These are phyloP conservation scores for Mycosphaerelloides madeirae DNA, from an alignment of 2,329 filamentous ascomycete genomes.

Conservation along the genomic window DNA sequence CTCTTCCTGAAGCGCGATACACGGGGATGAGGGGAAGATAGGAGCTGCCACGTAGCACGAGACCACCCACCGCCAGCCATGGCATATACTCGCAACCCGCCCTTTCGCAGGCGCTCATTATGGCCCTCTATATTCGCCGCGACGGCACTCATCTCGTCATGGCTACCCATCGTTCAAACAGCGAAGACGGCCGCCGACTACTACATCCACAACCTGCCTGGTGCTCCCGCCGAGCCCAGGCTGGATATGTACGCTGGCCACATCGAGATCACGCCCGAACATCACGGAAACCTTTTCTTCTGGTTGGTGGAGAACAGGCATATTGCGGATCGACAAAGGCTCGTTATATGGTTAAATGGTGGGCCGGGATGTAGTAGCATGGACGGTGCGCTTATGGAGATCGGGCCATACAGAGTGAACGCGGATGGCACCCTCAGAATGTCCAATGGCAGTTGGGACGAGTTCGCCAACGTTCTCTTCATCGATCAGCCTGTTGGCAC, in stretches of 20 bases:
- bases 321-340: conserved; percentile 84
- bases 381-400: conserved; percentile 93
- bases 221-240: conserved; percentile 66
- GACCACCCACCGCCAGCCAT: conserved; percentile 10
- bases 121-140: conserved; percentile 15
- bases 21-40: conserved; percentile 11
- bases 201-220: conserved; percentile 79
- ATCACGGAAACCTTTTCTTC: conserved; percentile 95
- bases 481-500: conserved; percentile 97
- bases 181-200: conserved; percentile 74
- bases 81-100: conserved; percentile 10
- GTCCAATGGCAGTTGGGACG: conserved; percentile 96
- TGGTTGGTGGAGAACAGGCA: conserved; percentile 97
- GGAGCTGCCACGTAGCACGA: conserved; percentile 16
- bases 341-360: conserved; percentile 94
- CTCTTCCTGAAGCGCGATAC: not conserved
- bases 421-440: conserved; percentile 66
- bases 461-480: conserved; percentile 95
- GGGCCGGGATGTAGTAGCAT: conserved; percentile 96
- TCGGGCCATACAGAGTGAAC: conserved; percentile 85
- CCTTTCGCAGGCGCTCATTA: conserved; percentile 6
- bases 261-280: conserved; percentile 78
- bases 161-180: conserved; percentile 29
- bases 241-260: conserved; percentile 99
- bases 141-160: conserved; percentile 15